These are phyloP conservation scores for Neobulgaria alba DNA, from an alignment of 2,329 filamentous ascomycete species.

Conservation along the genomic window DNA sequence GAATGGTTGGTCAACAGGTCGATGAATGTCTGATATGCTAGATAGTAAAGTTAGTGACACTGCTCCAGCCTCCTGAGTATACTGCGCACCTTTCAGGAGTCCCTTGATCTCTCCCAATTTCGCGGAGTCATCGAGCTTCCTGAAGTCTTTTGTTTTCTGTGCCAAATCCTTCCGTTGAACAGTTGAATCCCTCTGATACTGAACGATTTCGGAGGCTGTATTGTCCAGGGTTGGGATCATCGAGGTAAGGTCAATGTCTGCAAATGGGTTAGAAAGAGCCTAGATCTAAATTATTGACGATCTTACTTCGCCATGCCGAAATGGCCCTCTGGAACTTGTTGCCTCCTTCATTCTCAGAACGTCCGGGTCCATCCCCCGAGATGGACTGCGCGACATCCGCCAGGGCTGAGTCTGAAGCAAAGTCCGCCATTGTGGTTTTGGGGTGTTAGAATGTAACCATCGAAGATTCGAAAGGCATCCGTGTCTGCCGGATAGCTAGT, in stretches of 20 bases:
- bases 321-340: slow-evolving; percentile 98
- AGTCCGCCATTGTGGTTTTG: slow-evolving; percentile 22
- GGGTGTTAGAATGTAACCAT: slow-evolving; percentile 13
- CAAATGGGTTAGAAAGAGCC: slow-evolving; percentile 12
- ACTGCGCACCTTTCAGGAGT: slow-evolving; percentile 64
- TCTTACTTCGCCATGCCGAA: slow-evolving; percentile 85
- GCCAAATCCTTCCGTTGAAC: slow-evolving; percentile 93
- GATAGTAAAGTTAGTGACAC: neutral
- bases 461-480: slow-evolving; percentile 4
- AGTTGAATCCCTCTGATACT: slow-evolving; percentile 89
- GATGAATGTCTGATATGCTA: slow-evolving; percentile 95
- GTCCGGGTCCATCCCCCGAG: slow-evolving; percentile 8
- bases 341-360: slow-evolving; percentile 41
- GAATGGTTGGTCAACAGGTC: slow-evolving; percentile 93
- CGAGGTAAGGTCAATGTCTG: slow-evolving; percentile 79
- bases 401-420: slow-evolving; percentile 21
- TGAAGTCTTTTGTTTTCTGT: slow-evolving; percentile 98
- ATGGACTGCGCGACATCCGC: slow-evolving; percentile 11
- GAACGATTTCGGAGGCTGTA: slow-evolving; percentile 89
- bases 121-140: slow-evolving; percentile 80
- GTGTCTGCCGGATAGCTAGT: slow-evolving; percentile 2
- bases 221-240: slow-evolving; percentile 81
- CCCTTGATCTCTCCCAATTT: slow-evolving; percentile 87
- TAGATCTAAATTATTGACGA: slow-evolving; percentile 1
- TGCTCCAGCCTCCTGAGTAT: neutral